phyloP scores from a whole-genome alignment of 176 grass and related monocot species.

The Tuctoria greenei region DNA sequence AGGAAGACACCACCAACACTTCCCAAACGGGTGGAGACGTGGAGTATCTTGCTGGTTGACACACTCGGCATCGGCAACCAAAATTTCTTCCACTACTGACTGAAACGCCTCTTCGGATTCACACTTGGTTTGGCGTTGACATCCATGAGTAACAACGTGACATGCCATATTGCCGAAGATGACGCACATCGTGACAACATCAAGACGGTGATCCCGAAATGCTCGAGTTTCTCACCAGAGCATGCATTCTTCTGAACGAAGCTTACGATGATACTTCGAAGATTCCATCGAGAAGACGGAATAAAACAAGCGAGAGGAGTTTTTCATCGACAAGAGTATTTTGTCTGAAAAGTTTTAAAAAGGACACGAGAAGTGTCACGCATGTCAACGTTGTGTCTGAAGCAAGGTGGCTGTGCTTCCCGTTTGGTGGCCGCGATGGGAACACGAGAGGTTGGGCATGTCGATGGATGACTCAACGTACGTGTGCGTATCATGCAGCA shows the following conservation, averaged over 20 bases:
- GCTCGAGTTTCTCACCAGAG: not conserved
- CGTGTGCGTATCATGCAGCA: not conserved
- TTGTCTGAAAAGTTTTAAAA: not conserved
- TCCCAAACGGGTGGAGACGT: no score
- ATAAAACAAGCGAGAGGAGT: not conserved
- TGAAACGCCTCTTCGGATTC: conserved; percentile 12
- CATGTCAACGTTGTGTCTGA: conserved; percentile 1
- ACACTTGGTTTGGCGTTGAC: not conserved
- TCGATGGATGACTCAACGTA: conserved; percentile 26
- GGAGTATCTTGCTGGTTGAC: conserved; percentile 14
- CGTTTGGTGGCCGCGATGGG: conserved; percentile 15
- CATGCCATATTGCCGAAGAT: conserved; percentile 30
- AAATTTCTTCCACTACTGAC: conserved; percentile 12
- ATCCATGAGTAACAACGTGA: not conserved
- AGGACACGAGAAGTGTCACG: not conserved
- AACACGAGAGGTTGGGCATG: conserved; percentile 21
- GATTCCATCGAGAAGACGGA: conserved; percentile 22
- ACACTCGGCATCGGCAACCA: not conserved
- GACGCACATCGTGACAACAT: not conserved
- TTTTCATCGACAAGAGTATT: conserved; percentile 23
- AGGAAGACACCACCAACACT: no score
- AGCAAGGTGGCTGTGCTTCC: conserved; percentile 32
- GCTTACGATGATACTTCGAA: not conserved
- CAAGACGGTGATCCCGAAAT: conserved; percentile 5
- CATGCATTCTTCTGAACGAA: conserved; percentile 13